These are phyloP conservation scores for Ophiocordyceps robertsii DNA, from an alignment of 2,329 filamentous ascomycete genomes.

Conservation along the genomic window DNA sequence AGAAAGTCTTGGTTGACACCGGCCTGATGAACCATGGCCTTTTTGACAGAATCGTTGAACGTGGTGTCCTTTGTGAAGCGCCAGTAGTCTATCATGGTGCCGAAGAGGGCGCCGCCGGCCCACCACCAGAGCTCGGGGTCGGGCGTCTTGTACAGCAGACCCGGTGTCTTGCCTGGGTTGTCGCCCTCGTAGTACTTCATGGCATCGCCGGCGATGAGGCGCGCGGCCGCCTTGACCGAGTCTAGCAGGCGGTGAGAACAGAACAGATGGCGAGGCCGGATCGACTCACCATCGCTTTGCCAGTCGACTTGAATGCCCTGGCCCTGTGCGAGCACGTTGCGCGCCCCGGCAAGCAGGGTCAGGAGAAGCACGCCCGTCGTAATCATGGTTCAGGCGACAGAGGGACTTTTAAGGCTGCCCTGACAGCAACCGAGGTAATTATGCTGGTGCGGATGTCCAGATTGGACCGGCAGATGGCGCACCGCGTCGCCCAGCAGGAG, in stretches of 20 bases:
- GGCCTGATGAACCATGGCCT: slow-evolving; percentile 36
- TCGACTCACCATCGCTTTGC: neutral
- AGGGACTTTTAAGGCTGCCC: neutral
- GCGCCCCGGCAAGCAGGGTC: neutral
- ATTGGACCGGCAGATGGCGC: too few species aligned
- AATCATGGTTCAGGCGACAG: neutral
- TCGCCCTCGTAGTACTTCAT: neutral
- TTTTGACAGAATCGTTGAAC: slow-evolving; percentile 38
- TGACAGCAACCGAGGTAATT: too few species aligned
- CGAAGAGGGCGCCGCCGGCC: slow-evolving; percentile 48
- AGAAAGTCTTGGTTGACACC: slow-evolving; percentile 38
- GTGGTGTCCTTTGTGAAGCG: slow-evolving; percentile 41
- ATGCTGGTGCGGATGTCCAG: too few species aligned
- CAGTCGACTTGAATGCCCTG: neutral
- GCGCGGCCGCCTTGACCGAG: neutral
- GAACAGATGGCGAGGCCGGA: neutral
- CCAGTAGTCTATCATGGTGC: slow-evolving; percentile 49
- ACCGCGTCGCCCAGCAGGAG: too few species aligned
- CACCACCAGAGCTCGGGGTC: slow-evolving; percentile 31
- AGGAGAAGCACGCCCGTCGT: neutral
- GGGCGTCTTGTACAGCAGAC: neutral
- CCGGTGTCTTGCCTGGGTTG: neutral
- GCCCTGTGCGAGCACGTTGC: neutral
- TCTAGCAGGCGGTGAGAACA: neutral
- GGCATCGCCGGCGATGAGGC: neutral